Conservation (phyloP, 2,329 filamentous ascomycete genomes). For the Verticillium klebahnii region DNA sequence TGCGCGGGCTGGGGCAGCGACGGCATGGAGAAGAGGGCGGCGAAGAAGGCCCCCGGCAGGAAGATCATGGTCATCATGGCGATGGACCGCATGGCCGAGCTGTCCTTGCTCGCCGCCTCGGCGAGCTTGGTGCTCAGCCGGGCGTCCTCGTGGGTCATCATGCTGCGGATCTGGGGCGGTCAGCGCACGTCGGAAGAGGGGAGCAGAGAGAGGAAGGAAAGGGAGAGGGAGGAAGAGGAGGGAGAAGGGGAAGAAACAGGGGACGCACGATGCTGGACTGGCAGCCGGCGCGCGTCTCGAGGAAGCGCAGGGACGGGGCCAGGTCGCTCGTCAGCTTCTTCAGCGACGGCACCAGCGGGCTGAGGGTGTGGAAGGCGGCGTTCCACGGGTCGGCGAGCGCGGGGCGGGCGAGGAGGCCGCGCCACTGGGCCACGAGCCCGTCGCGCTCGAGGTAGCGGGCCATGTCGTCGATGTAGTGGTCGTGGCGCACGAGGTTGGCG, state of each 20-base stretch:
- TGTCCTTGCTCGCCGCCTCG: conserved; percentile 7
- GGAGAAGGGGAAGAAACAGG: neutral
- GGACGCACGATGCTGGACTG: conserved; percentile 7
- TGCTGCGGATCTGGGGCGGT: conserved; percentile 4
- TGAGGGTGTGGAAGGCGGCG: neutral
- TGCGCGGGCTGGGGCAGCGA: neutral
- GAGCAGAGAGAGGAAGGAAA: neutral
- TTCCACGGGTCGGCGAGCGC: neutral
- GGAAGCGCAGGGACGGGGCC: conserved; percentile 5
- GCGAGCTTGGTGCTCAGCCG: conserved; percentile 5
- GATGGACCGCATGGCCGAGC: conserved; percentile 29
- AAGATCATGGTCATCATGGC: conserved; percentile 34
- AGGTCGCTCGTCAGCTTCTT: conserved; percentile 4
- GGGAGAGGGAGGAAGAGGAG: neutral
- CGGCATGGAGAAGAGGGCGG: conserved; percentile 18
- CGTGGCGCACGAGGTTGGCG: conserved; percentile 7
- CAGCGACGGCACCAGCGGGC: conserved; percentile 7
- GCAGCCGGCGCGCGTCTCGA: conserved; percentile 6
- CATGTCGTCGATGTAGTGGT: conserved; percentile 3
- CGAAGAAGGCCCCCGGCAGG: conserved; percentile 34
- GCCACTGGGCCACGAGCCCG: neutral
- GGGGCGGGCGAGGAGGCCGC: neutral
- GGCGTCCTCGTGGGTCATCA: conserved; percentile 9
- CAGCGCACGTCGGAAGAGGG: neutral
- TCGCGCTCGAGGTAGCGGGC: neutral